These are phyloP conservation scores for Microascus cirrosus DNA, from an alignment of 2,329 filamentous ascomycete genomes.

Conservation along the genomic window DNA sequence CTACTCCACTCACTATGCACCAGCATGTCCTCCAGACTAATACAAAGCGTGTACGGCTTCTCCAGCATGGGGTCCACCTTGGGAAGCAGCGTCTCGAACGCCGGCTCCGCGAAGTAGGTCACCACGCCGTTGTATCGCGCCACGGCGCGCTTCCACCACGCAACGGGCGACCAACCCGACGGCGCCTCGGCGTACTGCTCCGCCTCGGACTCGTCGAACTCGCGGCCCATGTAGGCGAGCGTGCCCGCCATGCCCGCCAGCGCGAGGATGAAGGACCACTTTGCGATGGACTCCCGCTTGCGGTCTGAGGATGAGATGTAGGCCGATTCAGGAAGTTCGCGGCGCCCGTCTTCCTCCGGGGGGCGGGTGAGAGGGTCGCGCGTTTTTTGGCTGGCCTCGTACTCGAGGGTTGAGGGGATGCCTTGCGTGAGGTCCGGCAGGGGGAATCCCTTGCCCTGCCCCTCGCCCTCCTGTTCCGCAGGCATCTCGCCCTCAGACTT, in stretches of 20 bases:
- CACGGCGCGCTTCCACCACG: slow-evolving; percentile 73
- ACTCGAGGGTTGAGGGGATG: slow-evolving; percentile 81
- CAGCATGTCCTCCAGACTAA: slow-evolving; percentile 87
- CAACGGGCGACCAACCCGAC: slow-evolving; percentile 62
- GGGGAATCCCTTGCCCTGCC: background rate
- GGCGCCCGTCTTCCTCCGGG: slow-evolving; percentile 20
- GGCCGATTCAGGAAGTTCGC: slow-evolving; percentile 60
- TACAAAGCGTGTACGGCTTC: slow-evolving; percentile 82
- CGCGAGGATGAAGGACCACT: slow-evolving; percentile 58
- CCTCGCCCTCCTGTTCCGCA: background rate
- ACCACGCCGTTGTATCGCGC: slow-evolving; percentile 66
- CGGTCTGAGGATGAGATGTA: slow-evolving; percentile 89
- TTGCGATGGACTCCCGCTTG: slow-evolving; percentile 64
- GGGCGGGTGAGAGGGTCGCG: slow-evolving; percentile 16
- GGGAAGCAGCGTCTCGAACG: slow-evolving; percentile 86
- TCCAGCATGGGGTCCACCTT: slow-evolving; percentile 68
- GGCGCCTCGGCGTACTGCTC: slow-evolving; percentile 58
- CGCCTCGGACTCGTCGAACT: slow-evolving; percentile 77
- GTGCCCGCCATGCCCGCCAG: slow-evolving; percentile 44
- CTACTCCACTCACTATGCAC: slow-evolving; percentile 92
- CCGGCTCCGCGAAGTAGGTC: slow-evolving; percentile 91
- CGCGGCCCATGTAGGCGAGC: slow-evolving; percentile 68
- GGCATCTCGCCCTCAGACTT: background rate
- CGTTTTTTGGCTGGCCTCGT: slow-evolving; percentile 49
- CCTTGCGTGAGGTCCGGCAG: slow-evolving; percentile 89